These are phyloP conservation scores for Fusarium sarcochroum DNA, from an alignment of 2,329 filamentous ascomycete species.

Conservation along the genomic window DNA sequence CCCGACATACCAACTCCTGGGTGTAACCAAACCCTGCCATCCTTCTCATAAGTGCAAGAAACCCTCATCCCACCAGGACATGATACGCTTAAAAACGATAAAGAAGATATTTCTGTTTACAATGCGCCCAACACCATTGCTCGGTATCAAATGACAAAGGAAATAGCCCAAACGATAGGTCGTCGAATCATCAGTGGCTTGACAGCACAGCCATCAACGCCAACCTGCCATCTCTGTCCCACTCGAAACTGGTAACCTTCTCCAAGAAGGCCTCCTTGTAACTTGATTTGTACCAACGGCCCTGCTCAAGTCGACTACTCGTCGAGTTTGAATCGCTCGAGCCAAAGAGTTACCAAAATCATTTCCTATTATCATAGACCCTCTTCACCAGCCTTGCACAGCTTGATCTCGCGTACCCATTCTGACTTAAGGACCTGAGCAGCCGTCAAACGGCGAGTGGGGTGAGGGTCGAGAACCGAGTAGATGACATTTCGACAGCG, in stretches of 20 bases:
- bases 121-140: slow-evolving; percentile 54
- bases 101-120: slow-evolving; percentile 41
- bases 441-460: slow-evolving; percentile 90
- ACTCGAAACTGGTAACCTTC: slow-evolving; percentile 19
- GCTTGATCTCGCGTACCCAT: slow-evolving; percentile 97
- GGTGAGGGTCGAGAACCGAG: slow-evolving; percentile 96
- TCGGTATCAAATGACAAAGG: slow-evolving; percentile 49
- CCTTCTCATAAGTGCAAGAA: slow-evolving; percentile 25
- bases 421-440: slow-evolving; percentile 98
- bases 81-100: slow-evolving; percentile 34
- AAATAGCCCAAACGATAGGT: slow-evolving; percentile 44
- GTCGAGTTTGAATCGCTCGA: slow-evolving; percentile 8
- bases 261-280: slow-evolving; percentile 8
- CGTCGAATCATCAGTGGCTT: slow-evolving; percentile 47
- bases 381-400: slow-evolving; percentile 97
- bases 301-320: slow-evolving; percentile 14
- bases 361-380: slow-evolving; percentile 72
- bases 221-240: slow-evolving; percentile 34
- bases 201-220: slow-evolving; percentile 20
- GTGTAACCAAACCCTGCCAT: slow-evolving; percentile 25
- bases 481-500: slow-evolving; percentile 99
- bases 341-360: background rate
- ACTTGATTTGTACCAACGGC: slow-evolving; percentile 3
- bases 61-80: slow-evolving; percentile 18
- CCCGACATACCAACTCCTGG: slow-evolving; percentile 20